Percentiles rank a stretch among this genome's conserved stretches.
phyloP scores from a whole-genome alignment of 2,329 filamentous ascomycete species.

The Cordyceps pruinosa region DNA sequence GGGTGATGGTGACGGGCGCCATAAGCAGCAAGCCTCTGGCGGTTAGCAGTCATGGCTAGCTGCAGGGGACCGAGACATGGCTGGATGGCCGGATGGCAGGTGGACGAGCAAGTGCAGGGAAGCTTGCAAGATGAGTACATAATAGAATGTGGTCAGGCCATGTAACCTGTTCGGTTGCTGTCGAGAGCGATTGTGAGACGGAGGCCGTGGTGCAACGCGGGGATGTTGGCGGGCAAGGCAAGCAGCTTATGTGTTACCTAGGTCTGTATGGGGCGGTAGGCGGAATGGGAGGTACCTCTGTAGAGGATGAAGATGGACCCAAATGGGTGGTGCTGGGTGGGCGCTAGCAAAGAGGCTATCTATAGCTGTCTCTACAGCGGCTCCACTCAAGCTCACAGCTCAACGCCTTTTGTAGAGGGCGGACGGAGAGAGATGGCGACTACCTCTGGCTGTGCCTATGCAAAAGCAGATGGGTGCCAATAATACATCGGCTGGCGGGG shows the following conservation, averaged over 20 bases:
- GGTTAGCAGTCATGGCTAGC: neutral
- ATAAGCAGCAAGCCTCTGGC: neutral
- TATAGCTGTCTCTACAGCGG: neutral
- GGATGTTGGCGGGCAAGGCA: too few relatives aligned
- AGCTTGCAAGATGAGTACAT: neutral
- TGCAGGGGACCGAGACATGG: neutral
- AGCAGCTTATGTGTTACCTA: too few relatives aligned
- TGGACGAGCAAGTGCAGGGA: too few relatives aligned
- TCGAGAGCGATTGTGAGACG: neutral
- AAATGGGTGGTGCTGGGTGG: neutral
- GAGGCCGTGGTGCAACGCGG: neutral
- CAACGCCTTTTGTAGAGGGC: neutral
- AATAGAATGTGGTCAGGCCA: neutral
- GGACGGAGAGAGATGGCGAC: neutral
- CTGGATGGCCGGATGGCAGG: neutral
- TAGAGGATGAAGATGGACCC: neutral
- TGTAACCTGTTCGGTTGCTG: neutral
- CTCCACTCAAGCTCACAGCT: neutral
- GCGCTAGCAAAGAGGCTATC: slow-evolving; percentile 2
- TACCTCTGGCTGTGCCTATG: neutral
- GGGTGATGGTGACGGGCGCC: neutral
- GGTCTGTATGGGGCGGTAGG: too few relatives aligned
- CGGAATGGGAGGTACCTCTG: too few relatives aligned
- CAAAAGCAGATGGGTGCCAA: too few relatives aligned
- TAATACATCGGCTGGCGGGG: too few relatives aligned